Evolutionary conservation across 331 rosid genomes (phyloP).

Genomic region (Cydonia oblonga): DNA sequence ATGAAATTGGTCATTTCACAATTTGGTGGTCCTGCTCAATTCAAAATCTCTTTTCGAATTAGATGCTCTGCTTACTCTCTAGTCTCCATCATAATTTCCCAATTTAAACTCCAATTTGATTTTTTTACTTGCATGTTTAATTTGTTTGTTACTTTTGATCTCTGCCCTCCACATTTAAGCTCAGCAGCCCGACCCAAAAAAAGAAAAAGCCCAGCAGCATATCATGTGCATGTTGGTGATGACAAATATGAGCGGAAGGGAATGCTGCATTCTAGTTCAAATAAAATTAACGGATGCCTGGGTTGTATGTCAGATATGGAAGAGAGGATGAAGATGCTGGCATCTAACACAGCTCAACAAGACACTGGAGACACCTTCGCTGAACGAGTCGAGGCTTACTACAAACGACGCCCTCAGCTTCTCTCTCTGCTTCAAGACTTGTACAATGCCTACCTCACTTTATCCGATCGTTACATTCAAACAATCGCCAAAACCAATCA

Average conservation of each 20-base stretch:
- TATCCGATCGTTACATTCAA: slow-evolving; percentile 71
- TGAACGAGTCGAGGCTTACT: slow-evolving; percentile 82
- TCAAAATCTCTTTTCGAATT: neutral
- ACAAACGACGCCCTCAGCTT: slow-evolving; percentile 76
- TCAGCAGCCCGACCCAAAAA: neutral
- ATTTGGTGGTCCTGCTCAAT: neutral
- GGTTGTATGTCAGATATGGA: slow-evolving; percentile 50
- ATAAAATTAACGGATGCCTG: neutral
- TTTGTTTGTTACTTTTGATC: no score
- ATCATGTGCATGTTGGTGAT: neutral
- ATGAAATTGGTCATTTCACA: neutral
- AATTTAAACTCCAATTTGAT: neutral
- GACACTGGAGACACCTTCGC: slow-evolving; percentile 58
- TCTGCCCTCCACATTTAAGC: no score
- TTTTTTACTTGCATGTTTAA: neutral
- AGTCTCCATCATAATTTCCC: neutral
- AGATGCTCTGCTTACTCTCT: neutral
- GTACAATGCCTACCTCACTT: slow-evolving; percentile 69
- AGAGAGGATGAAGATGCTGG: slow-evolving; percentile 61
- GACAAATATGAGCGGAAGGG: neutral
- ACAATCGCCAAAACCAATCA: slow-evolving; percentile 42
- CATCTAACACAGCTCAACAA: slow-evolving; percentile 28
- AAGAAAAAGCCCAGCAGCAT: no score
- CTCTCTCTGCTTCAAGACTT: slow-evolving; percentile 62
- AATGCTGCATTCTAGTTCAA: neutral